These are phyloP conservation scores for Xylaria arbuscula DNA, from an alignment of 2,329 filamentous ascomycete species.

Conservation along the genomic window DNA sequence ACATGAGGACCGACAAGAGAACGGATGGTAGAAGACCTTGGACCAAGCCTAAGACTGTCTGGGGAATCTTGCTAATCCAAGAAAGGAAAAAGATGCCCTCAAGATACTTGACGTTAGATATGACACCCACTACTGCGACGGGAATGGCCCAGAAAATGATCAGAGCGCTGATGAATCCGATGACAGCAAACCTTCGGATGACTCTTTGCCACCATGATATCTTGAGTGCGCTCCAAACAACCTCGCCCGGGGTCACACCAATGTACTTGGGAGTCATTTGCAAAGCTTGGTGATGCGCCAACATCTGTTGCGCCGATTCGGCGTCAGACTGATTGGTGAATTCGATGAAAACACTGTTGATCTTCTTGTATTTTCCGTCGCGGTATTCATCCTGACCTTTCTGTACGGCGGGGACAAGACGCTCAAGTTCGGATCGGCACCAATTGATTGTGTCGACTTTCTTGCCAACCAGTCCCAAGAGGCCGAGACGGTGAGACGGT, in stretches of 20 bases:
- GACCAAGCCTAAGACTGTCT: slow-evolving; percentile 80
- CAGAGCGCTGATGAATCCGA: slow-evolving; percentile 78
- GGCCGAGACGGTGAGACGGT: slow-evolving; percentile 78
- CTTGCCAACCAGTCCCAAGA: slow-evolving; percentile 77
- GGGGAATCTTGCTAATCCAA: slow-evolving; percentile 79
- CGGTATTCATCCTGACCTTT: slow-evolving; percentile 74
- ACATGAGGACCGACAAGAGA: slow-evolving; percentile 84
- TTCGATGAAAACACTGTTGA: slow-evolving; percentile 89
- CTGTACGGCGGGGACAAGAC: slow-evolving; percentile 77
- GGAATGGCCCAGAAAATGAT: slow-evolving; percentile 88
- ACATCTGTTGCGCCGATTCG: slow-evolving; percentile 85
- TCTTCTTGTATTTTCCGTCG: slow-evolving; percentile 70
- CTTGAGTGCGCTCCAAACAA: slow-evolving; percentile 87
- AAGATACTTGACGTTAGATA: slow-evolving; percentile 85
- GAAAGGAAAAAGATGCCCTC: slow-evolving; percentile 72
- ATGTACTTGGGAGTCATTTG: slow-evolving; percentile 89
- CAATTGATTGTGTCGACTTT: slow-evolving; percentile 96
- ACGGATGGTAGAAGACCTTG: slow-evolving; percentile 86
- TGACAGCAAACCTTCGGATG: slow-evolving; percentile 74
- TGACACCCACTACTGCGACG: slow-evolving; percentile 81
- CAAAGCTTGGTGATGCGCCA: slow-evolving; percentile 86
- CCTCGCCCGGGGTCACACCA: slow-evolving; percentile 81
- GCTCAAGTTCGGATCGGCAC: slow-evolving; percentile 81
- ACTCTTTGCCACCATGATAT: slow-evolving; percentile 90
- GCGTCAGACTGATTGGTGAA: slow-evolving; percentile 86